Percentiles rank a stretch among this genome's conserved stretches.
These are phyloP conservation scores for Tetraselmis striata DNA, from an alignment of 139 green algal species.

Conservation along the genomic window DNA sequence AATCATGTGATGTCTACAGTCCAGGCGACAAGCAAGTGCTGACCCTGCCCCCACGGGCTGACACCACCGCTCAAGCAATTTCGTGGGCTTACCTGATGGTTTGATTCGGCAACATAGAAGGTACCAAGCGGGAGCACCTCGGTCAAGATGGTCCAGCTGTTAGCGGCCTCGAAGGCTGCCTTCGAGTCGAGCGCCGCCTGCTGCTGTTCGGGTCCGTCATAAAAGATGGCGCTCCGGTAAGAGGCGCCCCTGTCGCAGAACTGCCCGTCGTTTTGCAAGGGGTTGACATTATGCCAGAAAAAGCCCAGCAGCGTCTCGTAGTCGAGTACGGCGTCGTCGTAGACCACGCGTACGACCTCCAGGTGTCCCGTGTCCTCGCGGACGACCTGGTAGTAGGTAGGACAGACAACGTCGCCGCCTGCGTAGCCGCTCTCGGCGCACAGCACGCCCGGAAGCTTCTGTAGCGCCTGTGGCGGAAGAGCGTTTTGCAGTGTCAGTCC, in stretches of 20 bases:
- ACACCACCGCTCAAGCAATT: too few species aligned
- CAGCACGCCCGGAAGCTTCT: constrained; percentile 5
- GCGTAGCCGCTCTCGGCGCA: constrained; percentile 3
- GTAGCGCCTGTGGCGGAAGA: too few species aligned
- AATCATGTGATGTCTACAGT: too few species aligned
- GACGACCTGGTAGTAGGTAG: constrained; percentile 9
- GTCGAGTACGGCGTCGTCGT: not conserved
- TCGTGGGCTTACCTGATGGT: too few species aligned
- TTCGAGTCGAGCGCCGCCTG: constrained; percentile 6
- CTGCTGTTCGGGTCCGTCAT: constrained; percentile 4
- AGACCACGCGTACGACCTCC: constrained; percentile 4
- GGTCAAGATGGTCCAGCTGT: not conserved
- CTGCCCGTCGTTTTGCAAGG: constrained; percentile 10
- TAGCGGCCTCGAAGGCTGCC: not conserved
- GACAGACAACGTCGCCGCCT: constrained; percentile 1
- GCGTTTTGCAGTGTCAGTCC: too few species aligned
- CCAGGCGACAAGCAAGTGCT: too few species aligned
- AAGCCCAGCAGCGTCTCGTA: constrained; percentile 13
- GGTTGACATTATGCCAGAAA: constrained; percentile 13
- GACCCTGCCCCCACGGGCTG: too few species aligned
- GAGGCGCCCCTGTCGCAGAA: constrained; percentile 8
- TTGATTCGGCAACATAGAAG: not conserved
- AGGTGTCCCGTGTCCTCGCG: constrained; percentile 4
- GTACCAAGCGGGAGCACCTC: not conserved
- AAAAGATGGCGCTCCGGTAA: constrained; percentile 9